Evolutionary conservation across 2,329 filamentous ascomycete genomes (phyloP), one percentile per base, ranked within the genome.

Genomic region (Beauveria scarabaeidicola): DNA sequence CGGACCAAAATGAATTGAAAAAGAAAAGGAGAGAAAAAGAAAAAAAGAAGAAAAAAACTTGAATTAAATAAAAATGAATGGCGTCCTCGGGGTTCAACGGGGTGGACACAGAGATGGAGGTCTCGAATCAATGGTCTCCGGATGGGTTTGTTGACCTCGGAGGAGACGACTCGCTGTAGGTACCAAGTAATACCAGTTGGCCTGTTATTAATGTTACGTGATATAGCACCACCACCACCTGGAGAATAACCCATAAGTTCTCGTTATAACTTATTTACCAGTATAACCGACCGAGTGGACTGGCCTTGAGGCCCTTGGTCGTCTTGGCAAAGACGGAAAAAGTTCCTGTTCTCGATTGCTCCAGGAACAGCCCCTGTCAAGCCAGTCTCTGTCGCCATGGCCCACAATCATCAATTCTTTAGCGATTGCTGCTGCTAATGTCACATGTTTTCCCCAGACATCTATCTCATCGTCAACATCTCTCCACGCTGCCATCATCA

Each of bases 161-260:
- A 56, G 27, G 19, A 46, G 53, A n/a, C 17, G 27, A 27, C 27
- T 27, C 47, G 19, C 29, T 32, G n/a, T n/a, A n/a, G n/a, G n/a
- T n/a, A n/a, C n/a, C n/a, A n/a, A n/a, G 15, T 25, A 40, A 48
- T 25, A 25, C 9, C 10, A 10, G 21, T 32, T 13, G 38, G 23
- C 36, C 5, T 17, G 19, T 46, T 56, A 56, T 38, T 48, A 47
- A 56, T 40, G 43, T 56, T 56, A 56, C 43, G 53, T 56, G 43
- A 56, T 48, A 48, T 40, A 15, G 29, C 21, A 46, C 25, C 25
- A 15, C 27, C 25, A 19, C n/a, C 29, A n/a, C 48, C 29, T 23
- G 25, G 46, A 27, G 17, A 5, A 32, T n/a, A 32, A 13, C 17
- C 47, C 47, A 51, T 51, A 51, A 36, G 29, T 29, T 19, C 48